Evolutionary conservation across 1,284 basidiomycete species (phyloP).

Genomic region (Inonotus obliquus): DNA sequence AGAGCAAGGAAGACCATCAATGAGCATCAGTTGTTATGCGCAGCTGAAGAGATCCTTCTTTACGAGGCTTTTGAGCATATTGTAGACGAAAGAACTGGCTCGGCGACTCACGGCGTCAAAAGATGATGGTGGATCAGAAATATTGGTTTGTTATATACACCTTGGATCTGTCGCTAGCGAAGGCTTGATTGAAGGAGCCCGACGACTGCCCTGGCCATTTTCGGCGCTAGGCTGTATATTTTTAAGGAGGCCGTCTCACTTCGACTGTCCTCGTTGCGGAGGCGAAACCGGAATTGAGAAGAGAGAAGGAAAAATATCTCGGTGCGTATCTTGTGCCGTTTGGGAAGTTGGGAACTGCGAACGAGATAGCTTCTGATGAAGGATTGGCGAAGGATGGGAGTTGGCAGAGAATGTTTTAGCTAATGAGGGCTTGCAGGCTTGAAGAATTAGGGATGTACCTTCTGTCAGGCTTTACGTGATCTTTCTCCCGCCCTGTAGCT

Average conservation of each 20-base stretch:
- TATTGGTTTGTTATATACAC: no score
- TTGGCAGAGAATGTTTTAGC: constrained; percentile 19
- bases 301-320: constrained; percentile 19
- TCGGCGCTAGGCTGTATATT: background rate
- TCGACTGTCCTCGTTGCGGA: background rate
- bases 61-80: no score
- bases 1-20: no score
- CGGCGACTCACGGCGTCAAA: no score
- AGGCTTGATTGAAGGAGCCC: background rate
- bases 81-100: no score
- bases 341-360: constrained; percentile 19
- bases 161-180: constrained; percentile 14
- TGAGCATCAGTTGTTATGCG: no score
- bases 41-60: no score
- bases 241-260: background rate
- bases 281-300: background rate
- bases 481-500: no score
- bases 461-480: background rate
- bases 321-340: constrained; percentile 23
- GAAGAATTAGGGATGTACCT: background rate
- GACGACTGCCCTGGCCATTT: background rate
- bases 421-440: constrained; percentile 6
- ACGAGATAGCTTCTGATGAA: constrained; percentile 18
- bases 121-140: no score
- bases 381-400: constrained; percentile 19